phyloP scores from a whole-genome alignment of 805 yeast species.

The Ogataea degrootiae region DNA sequence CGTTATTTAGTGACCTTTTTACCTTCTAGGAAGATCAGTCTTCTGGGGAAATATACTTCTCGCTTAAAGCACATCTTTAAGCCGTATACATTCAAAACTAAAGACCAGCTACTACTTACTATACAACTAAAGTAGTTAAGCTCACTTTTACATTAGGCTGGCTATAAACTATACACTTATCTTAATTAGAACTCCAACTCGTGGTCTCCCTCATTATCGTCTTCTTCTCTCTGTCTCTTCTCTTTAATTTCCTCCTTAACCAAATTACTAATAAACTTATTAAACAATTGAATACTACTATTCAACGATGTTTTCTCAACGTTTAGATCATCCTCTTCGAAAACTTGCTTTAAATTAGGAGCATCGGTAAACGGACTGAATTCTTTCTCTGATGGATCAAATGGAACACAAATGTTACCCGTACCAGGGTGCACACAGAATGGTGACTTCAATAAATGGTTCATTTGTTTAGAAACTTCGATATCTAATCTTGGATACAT shows the following conservation, averaged over 20 bases:
- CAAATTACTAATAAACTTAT: constrained; percentile 53
- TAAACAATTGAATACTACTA: constrained; percentile 65
- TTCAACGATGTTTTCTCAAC: constrained; percentile 65
- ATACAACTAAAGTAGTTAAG: too few species aligned
- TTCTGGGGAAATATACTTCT: too few species aligned
- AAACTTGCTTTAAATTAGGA: constrained; percentile 66
- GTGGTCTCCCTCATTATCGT: constrained; percentile 15
- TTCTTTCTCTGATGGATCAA: constrained; percentile 44
- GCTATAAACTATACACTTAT: not conserved
- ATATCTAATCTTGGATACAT: constrained; percentile 90
- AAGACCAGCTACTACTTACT: too few species aligned
- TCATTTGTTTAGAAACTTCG: constrained; percentile 84
- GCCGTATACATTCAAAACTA: too few species aligned
- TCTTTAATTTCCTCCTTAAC: constrained; percentile 49
- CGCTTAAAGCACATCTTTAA: too few species aligned
- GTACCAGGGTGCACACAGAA: constrained; percentile 97
- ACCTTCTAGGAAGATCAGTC: too few species aligned
- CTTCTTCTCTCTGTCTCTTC: constrained; percentile 30
- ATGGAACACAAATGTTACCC: constrained; percentile 92
- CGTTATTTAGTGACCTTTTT: too few species aligned
- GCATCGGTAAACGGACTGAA: constrained; percentile 73
- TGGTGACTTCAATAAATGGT: constrained; percentile 91
- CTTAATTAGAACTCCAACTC: constrained; percentile 16
- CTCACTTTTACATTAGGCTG: too few species aligned
- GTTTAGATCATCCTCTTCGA: constrained; percentile 56